Base-by-base conservation (phyloP, 1,284 basidiomycete species). In the Bjerkandera adusta region DNA sequence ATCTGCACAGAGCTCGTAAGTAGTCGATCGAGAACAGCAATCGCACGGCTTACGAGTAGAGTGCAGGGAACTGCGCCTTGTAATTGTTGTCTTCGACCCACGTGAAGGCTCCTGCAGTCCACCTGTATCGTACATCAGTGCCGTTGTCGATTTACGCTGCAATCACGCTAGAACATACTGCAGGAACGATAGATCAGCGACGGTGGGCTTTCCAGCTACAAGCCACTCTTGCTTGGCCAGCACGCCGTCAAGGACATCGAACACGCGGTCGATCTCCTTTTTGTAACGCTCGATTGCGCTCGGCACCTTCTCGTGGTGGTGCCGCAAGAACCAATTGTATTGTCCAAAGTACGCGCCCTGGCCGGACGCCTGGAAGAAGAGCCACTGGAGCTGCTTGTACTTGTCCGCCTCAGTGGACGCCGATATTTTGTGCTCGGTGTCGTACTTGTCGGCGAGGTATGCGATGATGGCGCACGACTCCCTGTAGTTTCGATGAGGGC, bases 391-490 rank as follows among this genome's bases (percentile, higher is more conserved):
- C 15, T 41, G 34, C 10, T 20, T 6, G 20, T 30, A 30, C 24
- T 35, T 38, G 6, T 53, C 48, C 12, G 27, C 29, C 6, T 20
- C 55, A 1, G 70, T 63, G 54, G 73, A 67, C 60, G 81, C 83
- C 52, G 67, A 72, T 54, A 86, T 77, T 53, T 75, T 76, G 62
- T 67, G 61, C 15, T 82, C 75, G 46, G 65, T 72, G 57, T 82
- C 79, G 57, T 81, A 83, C 52, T 77, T 73, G 53, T 83, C 75
- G 8, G 68, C 71, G 33, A 89, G 69, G 65, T 87, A 88, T 7
- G 85, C 63, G 37, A 86, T 58, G 54, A 89, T 85, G 18, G 81
- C 80, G 22, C 78, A 76, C 3, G 77, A 78, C 65, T 90, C 86
- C 43, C 43, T 45, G 34, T 21, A 27, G 27, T 5, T 12, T 7